Conservation (phyloP, 129 eudicot genomes). For the Logfia minima region DNA sequence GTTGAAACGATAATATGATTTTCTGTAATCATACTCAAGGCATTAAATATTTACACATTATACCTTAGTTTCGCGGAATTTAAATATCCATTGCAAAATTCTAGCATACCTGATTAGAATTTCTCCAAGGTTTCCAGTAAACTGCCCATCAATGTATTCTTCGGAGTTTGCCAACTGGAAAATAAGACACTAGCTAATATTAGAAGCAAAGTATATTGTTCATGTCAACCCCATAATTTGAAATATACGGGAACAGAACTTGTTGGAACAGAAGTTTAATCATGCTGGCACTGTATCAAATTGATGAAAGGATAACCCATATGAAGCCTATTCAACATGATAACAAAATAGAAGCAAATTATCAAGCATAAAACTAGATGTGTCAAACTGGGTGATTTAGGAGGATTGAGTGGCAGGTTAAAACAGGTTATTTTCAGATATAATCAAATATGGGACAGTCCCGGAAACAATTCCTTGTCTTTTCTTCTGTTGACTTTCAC, state of each 20-base stretch:
- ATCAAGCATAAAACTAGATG: not conserved
- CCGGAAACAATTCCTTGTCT: no score
- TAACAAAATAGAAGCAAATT: not conserved
- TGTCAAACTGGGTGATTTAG: not conserved
- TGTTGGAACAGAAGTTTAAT: not conserved
- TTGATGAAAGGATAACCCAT: not conserved
- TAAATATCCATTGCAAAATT: not conserved
- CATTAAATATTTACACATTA: not conserved
- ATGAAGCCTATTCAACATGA: not conserved
- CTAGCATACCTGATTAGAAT: conserved; percentile 74
- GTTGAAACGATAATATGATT: not conserved
- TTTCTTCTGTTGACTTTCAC: no score
- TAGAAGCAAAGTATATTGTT: conserved; percentile 6
- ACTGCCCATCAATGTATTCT: conserved; percentile 83
- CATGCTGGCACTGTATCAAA: not conserved
- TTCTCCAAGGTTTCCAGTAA: conserved; percentile 85
- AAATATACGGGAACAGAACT: not conserved
- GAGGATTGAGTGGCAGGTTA: no score
- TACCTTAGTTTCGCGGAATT: not conserved
- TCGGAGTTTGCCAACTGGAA: conserved; percentile 84
- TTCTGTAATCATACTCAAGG: not conserved
- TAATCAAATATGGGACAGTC: not conserved
- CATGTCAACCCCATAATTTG: not conserved
- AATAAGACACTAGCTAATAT: conserved; percentile 5
- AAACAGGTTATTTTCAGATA: no score